Conservation (phyloP, 768 basidiomycete genomes). For the Suillus subluteus region DNA sequence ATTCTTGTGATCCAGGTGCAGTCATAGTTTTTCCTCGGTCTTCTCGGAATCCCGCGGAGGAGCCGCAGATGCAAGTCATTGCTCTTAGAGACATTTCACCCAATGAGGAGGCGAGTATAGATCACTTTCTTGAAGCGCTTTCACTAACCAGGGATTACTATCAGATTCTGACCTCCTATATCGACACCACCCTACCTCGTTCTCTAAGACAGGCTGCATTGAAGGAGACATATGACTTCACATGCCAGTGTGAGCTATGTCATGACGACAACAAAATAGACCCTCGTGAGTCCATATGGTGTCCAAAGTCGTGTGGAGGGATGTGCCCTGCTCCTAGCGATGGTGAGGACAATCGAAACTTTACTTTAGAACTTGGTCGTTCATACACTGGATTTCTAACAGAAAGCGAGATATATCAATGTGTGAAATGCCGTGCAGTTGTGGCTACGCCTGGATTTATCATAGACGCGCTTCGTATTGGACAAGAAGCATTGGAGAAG, state of each 20-base stretch:
- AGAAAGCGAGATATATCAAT: slow-evolving; percentile 56
- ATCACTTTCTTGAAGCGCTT: background rate
- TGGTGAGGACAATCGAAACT: slow-evolving; percentile 41
- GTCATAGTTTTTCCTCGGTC: slow-evolving; percentile 87
- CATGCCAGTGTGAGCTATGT: slow-evolving; percentile 71
- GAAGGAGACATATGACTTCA: slow-evolving; percentile 77
- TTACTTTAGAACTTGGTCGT: background rate
- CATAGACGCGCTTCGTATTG: slow-evolving; percentile 66
- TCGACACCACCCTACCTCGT: slow-evolving; percentile 79
- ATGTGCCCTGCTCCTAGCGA: slow-evolving; percentile 61
- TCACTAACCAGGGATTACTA: background rate
- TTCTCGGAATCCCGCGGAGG: slow-evolving; percentile 39
- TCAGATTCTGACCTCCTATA: slow-evolving; percentile 81
- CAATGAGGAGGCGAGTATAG: slow-evolving; percentile 67
- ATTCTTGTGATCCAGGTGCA: slow-evolving; percentile 87
- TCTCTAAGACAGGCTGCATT: slow-evolving; percentile 58
- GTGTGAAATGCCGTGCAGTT: slow-evolving; percentile 55
- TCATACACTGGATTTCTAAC: slow-evolving; percentile 1
- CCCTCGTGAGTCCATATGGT: slow-evolving; percentile 68
- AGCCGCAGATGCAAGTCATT: slow-evolving; percentile 73
- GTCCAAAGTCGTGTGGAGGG: slow-evolving; percentile 72
- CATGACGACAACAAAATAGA: slow-evolving; percentile 44
- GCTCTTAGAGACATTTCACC: slow-evolving; percentile 64
- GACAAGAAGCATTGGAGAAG: slow-evolving; percentile 76
- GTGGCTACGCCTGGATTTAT: slow-evolving; percentile 55